Percentiles rank a stretch among this genome's conserved stretches.
These are phyloP conservation scores for Epithele typhae DNA, from an alignment of 768 basidiomycete species.

Conservation along the genomic window DNA sequence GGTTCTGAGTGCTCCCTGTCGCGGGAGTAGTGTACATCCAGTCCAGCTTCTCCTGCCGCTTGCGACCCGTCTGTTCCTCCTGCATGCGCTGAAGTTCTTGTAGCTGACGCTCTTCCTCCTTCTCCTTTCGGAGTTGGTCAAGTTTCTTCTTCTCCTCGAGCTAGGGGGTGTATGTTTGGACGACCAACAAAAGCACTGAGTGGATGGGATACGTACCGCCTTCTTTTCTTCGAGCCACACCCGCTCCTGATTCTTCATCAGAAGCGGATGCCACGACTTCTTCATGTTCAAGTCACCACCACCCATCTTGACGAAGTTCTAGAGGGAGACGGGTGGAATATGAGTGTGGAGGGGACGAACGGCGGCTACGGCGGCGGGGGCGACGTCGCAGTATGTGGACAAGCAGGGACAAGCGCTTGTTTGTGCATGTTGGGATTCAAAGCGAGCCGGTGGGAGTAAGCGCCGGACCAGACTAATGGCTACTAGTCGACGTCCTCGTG, in stretches of 20 bases:
- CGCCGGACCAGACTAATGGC: constrained; percentile 13
- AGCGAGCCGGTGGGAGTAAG: not conserved
- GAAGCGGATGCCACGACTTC: constrained; percentile 99
- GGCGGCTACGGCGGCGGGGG: not conserved
- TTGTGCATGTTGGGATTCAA: constrained; percentile 29
- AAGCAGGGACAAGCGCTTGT: constrained; percentile 17
- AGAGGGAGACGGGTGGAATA: not conserved
- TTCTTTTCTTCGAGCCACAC: constrained; percentile 99
- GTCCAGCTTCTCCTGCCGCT: constrained; percentile 89
- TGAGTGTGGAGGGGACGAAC: too few species aligned
- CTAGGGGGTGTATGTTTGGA: constrained; percentile 35
- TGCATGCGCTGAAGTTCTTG: constrained; percentile 95
- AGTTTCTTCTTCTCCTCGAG: constrained; percentile 99
- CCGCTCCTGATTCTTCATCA: constrained; percentile 97
- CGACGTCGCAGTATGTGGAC: constrained; percentile 5
- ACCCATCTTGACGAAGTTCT: constrained; percentile 73
- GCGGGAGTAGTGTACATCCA: constrained; percentile 99
- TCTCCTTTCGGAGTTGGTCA: constrained; percentile 94
- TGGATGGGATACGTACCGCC: constrained; percentile 53
- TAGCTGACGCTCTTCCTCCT: constrained; percentile 94
- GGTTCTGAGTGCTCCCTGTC: constrained; percentile 77
- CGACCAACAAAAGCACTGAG: not conserved
- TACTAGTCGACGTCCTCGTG: constrained; percentile 10
- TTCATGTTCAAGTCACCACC: constrained; percentile 99
- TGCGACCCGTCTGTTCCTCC: constrained; percentile 93